Evolutionary conservation across 2,329 filamentous ascomycete species (phyloP).

Genomic region (Phaeosphaeria sp.): DNA sequence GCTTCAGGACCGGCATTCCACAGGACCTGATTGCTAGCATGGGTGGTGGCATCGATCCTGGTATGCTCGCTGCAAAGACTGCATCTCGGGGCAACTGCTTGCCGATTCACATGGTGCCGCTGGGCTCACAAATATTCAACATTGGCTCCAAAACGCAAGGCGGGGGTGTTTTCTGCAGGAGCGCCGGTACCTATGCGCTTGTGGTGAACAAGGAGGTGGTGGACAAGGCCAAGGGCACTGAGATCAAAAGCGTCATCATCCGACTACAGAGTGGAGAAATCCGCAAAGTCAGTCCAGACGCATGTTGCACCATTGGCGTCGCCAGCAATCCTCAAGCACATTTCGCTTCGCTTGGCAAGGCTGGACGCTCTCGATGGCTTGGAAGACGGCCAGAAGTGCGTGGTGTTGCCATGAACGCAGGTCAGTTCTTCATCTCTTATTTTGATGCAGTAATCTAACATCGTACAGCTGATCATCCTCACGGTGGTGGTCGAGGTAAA

Average conservation of each 20-base stretch:
- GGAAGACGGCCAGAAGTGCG: conserved; percentile 94
- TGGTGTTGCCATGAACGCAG: conserved; percentile 98
- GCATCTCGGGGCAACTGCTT: conserved; percentile 94
- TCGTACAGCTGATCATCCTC: conserved; percentile 81
- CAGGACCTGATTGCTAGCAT: conserved; percentile 85
- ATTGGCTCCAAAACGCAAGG: conserved; percentile 76
- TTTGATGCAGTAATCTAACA: conserved; percentile 16
- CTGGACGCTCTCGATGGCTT: conserved; percentile 89
- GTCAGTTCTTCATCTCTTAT: conserved; percentile 50
- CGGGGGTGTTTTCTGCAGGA: conserved; percentile 89
- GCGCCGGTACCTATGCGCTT: conserved; percentile 89
- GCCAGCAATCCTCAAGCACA: conserved; percentile 93
- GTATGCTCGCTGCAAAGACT: conserved; percentile 93
- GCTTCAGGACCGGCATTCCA: conserved; percentile 89
- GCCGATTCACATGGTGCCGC: conserved; percentile 92
- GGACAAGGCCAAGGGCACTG: conserved; percentile 65
- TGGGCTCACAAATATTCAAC: conserved; percentile 92
- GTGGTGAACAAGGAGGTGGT: conserved; percentile 85
- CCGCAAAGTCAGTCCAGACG: conserved; percentile 85
- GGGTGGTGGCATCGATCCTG: conserved; percentile 91
- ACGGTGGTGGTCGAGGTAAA: conserved; percentile 98
- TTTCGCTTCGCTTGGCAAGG: conserved; percentile 91
- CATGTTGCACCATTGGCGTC: conserved; percentile 92
- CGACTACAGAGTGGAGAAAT: conserved; percentile 92
- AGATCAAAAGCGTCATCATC: conserved; percentile 80